A percentile compares a stretch with the other conserved stretches of the same genome.
These are phyloP conservation scores for Leersia perrieri DNA, from an alignment of 176 grass and related monocot genomes.

Conservation along the genomic window DNA sequence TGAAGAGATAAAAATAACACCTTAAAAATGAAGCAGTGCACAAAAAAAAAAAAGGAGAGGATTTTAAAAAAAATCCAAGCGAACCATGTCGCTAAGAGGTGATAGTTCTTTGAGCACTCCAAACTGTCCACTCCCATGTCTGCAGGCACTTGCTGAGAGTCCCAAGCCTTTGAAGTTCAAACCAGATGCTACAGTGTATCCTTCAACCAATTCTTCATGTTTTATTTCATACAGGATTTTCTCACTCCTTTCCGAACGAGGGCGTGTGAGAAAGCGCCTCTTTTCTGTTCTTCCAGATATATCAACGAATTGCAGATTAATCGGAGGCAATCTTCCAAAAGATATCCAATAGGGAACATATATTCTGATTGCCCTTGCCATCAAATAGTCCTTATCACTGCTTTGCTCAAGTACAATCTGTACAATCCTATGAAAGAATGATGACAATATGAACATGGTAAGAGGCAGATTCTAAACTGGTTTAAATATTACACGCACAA, in stretches of 20 bases:
- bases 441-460: constrained; percentile 13
- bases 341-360: constrained; percentile 99
- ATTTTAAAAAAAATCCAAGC: constrained; percentile 15
- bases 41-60: neutral
- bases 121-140: constrained; percentile 53
- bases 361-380: constrained; percentile 75
- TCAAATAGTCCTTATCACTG: constrained; percentile 74
- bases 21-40: constrained; percentile 11
- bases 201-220: constrained; percentile 84
- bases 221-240: constrained; percentile 72
- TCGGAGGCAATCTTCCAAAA: constrained; percentile 72
- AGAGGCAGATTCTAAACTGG: constrained; percentile 10
- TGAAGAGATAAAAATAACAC: constrained; percentile 30
- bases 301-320: constrained; percentile 58
- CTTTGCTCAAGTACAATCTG: constrained; percentile 92
- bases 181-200: constrained; percentile 87
- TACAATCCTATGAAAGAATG: constrained; percentile 54
- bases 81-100: constrained; percentile 91
- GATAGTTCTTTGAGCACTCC: constrained; percentile 78
- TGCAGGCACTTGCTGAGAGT: constrained; percentile 55
- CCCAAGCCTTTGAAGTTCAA: constrained; percentile 81
- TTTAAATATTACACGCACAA: constrained; percentile 20
- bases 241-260: constrained; percentile 52
- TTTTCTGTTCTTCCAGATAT: constrained; percentile 66
- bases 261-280: constrained; percentile 27